Base-by-base conservation (phyloP, 257 asterid species). In the Misopates orontium region DNA sequence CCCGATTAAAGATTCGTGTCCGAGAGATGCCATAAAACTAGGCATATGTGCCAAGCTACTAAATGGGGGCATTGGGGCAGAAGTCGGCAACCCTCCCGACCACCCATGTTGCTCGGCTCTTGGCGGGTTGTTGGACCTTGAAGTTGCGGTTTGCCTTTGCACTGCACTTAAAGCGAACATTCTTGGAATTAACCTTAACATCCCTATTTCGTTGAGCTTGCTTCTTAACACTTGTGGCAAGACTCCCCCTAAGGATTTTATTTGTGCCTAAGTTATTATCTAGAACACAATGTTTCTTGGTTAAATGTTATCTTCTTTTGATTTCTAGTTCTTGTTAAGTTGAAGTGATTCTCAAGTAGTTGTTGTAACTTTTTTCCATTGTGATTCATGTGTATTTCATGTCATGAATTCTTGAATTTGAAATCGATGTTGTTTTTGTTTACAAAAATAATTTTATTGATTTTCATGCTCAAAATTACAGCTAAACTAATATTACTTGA, bases 121-220 rank as follows among this genome's bases (percentile, higher is more conserved):
- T 7, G 90, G 89, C 19, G 95, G 95, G 8, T 74, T 85, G 7
- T 39, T 85, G 54, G 95, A 87, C 71, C 85, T 87, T 31, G 95
- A 87, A 69, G 92, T 78, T 24, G 90, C 90, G 0, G 42, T 81
- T 42, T 87, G 95, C 78, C 92, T 87, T 55, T 87, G 95, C 80
- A 87, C 95, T 10, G 95, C 95, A 9, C 50, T 87, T 74, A 87
- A 79, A 50, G 95, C 95, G 2, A 82, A 83, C 69, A 66, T 87
- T 65, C 90, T 87, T 36, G 90, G 90, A 44, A 87, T 87, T 51
- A 83, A 87, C 71, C 21, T 87, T 9, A 56, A 87, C 72, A 83
- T 87, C 60, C 95, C 95, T 24, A 83, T 87, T 28, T 82, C 95
- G 2, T 31, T 87, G 22, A 87, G 90, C 70, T 62, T 87, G 83